phyloP scores from a whole-genome alignment of 192 early-diverging fungal genomes.

The Backusella tuberculispora region DNA sequence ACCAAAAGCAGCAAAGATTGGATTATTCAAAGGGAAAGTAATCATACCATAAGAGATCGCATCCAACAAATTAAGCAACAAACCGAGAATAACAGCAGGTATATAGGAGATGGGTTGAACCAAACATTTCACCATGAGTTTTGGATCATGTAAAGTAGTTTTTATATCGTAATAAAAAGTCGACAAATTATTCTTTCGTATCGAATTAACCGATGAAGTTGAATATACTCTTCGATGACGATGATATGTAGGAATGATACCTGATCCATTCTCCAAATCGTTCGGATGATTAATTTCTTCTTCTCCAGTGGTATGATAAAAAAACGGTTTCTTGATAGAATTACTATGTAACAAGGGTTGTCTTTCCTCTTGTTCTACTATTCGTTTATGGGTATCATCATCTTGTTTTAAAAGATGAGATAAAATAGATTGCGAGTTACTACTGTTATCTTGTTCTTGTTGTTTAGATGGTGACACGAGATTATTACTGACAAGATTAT shows the following conservation, averaged over 20 bases:
- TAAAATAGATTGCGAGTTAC: conserved; percentile 23
- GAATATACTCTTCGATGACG: not conserved
- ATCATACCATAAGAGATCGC: conserved; percentile 90
- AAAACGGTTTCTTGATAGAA: not conserved
- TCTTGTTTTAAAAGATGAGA: conserved; percentile 25
- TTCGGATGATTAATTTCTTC: conserved; percentile 2
- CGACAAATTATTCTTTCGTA: not conserved
- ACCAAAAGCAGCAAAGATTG: conserved; percentile 70
- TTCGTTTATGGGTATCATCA: not conserved
- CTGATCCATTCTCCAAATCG: not conserved
- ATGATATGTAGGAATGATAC: too few species aligned
- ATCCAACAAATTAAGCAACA: conserved; percentile 92
- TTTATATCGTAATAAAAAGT: not conserved
- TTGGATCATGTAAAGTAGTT: conserved; percentile 12
- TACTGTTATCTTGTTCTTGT: not conserved
- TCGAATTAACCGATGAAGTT: too few species aligned
- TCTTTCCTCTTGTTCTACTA: not conserved
- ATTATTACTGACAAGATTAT: not conserved
- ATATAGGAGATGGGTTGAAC: conserved; percentile 67
- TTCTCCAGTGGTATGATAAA: not conserved
- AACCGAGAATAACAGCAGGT: conserved; percentile 88
- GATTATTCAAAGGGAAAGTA: conserved; percentile 83
- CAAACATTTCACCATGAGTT: conserved; percentile 23
- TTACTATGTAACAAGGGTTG: conserved; percentile 1
- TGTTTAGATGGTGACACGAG: not conserved